Evolutionary conservation across 345 rosid species (phyloP), one percentile per base, ranked within the genome.

Genomic region (Euphorbia lathyris): DNA sequence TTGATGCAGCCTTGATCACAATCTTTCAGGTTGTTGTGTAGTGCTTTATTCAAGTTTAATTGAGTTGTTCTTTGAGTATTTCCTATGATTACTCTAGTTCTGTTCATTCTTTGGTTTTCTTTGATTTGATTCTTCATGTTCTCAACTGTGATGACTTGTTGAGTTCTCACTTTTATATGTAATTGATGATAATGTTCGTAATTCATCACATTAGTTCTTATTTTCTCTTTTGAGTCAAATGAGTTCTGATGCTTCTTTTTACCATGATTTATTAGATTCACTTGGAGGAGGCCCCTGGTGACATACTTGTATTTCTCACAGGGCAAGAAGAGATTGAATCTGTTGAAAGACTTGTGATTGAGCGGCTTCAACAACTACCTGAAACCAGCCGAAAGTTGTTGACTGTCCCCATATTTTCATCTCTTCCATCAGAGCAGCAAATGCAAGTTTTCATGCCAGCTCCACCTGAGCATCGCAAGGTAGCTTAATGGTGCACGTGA

Each of bases 291-390:
- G 81, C 73, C 72, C 85, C 88, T 16, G 98, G 97, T 76, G 98
- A 94, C 82, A 74, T 94, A 71, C 93, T 94, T 74, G 98, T 90
- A 45, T 94, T 94, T 73, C 83, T 94, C 71, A 94, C 97, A 47
- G 98, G 97, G 57, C 96, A 94, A 90, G 97, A 94, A 83, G 97
- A 91, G 75, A 94, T 94, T 58, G 98, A 94, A 81, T 81, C 93
- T 10, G 89, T 87, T 68, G 95, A 91, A 77, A 88, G 90, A 58
- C 78, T 85, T 76, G 82, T 91, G 48, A 82, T 76, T 57, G 97
- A 91, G 74, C 80, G 80, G 69, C 83, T 91, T 55, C 80, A 60
- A 58, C 82, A 81, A 63, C 76, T 91, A 75, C 93, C 93, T 71
- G 93, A 88, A 85, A 82, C 74, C 30, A 81, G 47, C 12, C 77